Conservation (phyloP, 345 rosid genomes). For the Anacardium occidentale region DNA sequence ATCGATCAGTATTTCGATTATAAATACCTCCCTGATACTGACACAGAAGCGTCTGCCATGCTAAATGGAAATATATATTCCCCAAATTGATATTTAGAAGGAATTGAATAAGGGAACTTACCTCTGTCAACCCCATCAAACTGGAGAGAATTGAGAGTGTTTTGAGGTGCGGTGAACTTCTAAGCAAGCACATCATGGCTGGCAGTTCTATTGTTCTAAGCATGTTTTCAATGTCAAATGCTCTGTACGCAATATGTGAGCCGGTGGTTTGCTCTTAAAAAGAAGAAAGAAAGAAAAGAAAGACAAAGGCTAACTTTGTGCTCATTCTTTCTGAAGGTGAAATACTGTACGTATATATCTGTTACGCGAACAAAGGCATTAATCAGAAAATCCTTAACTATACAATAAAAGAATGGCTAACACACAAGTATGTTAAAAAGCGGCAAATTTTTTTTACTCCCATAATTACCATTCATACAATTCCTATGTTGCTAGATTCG, state of each 20-base stretch:
- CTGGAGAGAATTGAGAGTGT: conserved; percentile 3
- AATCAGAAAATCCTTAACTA: no score
- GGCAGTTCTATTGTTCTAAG: conserved; percentile 1
- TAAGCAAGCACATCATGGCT: conserved; percentile 4
- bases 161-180: neutral
- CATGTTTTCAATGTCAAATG: conserved; percentile 3
- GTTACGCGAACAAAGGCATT: no score
- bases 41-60: neutral
- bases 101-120: neutral
- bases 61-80: conserved; percentile 1
- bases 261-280: neutral
- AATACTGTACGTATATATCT: neutral
- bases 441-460: no score
- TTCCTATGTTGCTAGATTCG: no score
- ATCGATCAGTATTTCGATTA: neutral
- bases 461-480: no score
- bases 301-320: no score
- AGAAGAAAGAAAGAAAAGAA: no score
- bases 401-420: no score
- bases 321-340: neutral
- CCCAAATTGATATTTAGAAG: neutral
- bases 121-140: neutral
- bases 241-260: neutral
- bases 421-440: no score
- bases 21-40: neutral